phyloP scores from a whole-genome alignment of 73 alveolate genomes.

The Diophrys appendiculata region DNA sequence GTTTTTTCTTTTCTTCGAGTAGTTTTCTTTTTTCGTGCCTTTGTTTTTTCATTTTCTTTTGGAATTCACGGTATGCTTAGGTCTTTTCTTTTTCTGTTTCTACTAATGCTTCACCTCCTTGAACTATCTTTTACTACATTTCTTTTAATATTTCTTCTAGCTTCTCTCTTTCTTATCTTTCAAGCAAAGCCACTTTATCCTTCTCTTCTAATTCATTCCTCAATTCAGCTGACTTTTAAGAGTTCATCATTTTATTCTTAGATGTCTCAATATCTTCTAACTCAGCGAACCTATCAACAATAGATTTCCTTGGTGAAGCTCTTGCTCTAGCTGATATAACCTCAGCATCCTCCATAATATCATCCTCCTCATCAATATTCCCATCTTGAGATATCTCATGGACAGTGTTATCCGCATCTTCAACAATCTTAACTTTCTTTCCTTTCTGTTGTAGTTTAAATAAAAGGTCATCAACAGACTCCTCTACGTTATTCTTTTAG shows the following conservation, averaged over 20 bases:
- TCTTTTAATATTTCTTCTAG: slow-evolving; percentile 68
- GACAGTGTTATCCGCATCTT: slow-evolving; percentile 10
- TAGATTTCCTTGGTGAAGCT: neutral
- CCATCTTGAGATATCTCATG: neutral
- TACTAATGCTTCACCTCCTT: slow-evolving; percentile 13
- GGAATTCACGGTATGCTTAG: slow-evolving; percentile 13
- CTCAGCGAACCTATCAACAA: neutral
- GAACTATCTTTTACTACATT: slow-evolving; percentile 61
- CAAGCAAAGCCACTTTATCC: slow-evolving; percentile 20
- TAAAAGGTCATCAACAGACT: slow-evolving; percentile 52
- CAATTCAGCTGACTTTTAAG: slow-evolving; percentile 1
- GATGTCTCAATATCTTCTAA: slow-evolving; percentile 15
- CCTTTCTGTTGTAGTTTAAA: slow-evolving; percentile 52
- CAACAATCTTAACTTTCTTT: slow-evolving; percentile 55
- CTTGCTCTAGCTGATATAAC: neutral
- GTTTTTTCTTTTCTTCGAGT: slow-evolving; percentile 35
- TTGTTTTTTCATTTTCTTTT: slow-evolving; percentile 12
- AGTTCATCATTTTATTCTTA: neutral
- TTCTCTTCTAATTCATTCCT: slow-evolving; percentile 11
- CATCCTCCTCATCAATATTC: neutral
- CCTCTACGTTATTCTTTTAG: slow-evolving; percentile 40
- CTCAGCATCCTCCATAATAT: slow-evolving; percentile 27
- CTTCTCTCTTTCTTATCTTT: slow-evolving; percentile 30
- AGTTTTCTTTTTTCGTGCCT: slow-evolving; percentile 2
- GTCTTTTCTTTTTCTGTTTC: slow-evolving; percentile 16